Evolutionary conservation across 306 rosid species (phyloP).

Genomic region (Potentilla sterilis): DNA sequence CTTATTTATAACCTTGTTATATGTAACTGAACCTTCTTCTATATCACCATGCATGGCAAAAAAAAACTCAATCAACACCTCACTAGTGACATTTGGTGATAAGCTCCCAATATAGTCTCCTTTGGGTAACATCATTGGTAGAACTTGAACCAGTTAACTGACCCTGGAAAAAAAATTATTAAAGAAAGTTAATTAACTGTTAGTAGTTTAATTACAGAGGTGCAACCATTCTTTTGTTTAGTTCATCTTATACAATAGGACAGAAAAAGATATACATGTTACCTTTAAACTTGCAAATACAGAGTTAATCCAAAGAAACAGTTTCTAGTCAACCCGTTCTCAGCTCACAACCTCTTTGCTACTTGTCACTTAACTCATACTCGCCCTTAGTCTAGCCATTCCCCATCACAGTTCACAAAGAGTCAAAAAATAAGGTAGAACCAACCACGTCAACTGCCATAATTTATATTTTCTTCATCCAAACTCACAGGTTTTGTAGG

Average conservation of each 20-base stretch:
- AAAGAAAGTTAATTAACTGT: background rate
- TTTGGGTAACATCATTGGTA: conserved; percentile 57
- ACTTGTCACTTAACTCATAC: too few species aligned
- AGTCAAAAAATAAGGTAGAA: too few species aligned
- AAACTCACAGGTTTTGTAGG: too few species aligned
- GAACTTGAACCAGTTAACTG: conserved; percentile 57
- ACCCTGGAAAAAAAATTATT: conserved; percentile 39
- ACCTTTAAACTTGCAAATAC: too few species aligned
- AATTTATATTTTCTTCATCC: too few species aligned
- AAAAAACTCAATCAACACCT: conserved; percentile 48
- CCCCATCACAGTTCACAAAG: too few species aligned
- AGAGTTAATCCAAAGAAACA: too few species aligned
- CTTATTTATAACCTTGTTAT: conserved; percentile 68
- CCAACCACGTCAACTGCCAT: too few species aligned
- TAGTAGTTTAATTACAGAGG: conserved; percentile 16
- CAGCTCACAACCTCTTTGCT: too few species aligned
- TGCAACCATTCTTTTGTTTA: background rate
- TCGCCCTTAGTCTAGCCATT: too few species aligned
- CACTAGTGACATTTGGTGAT: conserved; percentile 70
- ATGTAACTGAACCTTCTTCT: conserved; percentile 89
- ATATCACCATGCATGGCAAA: conserved; percentile 65
- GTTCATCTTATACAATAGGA: background rate
- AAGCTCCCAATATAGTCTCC: conserved; percentile 80
- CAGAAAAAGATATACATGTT: background rate
- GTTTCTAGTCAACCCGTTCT: too few species aligned